These are phyloP conservation scores for Drechslera avenae DNA, from an alignment of 2,329 filamentous ascomycete species.

Conservation along the genomic window DNA sequence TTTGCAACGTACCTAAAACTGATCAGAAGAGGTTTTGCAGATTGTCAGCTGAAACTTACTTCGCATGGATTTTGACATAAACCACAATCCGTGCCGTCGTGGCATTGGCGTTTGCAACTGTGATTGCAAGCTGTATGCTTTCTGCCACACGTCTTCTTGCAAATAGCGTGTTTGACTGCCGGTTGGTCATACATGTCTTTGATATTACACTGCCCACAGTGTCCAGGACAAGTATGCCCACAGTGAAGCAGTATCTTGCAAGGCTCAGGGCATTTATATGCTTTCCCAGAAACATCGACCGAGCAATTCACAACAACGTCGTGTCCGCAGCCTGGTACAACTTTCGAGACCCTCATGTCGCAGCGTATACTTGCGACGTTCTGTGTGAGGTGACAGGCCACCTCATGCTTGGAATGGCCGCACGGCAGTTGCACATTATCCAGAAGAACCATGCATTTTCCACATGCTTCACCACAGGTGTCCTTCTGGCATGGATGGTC, in stretches of 20 bases:
- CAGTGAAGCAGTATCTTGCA: conserved; percentile 60
- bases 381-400: conserved; percentile 18
- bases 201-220: conserved; percentile 58
- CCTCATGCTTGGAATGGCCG: conserved; percentile 27
- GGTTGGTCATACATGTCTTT: conserved; percentile 31
- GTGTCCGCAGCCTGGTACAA: conserved; percentile 63
- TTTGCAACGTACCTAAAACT: conserved; percentile 31
- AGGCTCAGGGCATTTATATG: conserved; percentile 55
- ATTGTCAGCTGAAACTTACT: conserved; percentile 11
- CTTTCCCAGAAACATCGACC: conserved; percentile 48
- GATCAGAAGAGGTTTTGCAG: neutral
- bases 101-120: conserved; percentile 31
- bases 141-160: conserved; percentile 33
- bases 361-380: conserved; percentile 54
- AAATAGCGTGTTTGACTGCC: conserved; percentile 19
- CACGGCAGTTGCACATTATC: conserved; percentile 35
- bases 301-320: conserved; percentile 57
- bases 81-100: conserved; percentile 34
- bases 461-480: conserved; percentile 39
- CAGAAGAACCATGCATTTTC: conserved; percentile 24
- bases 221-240: conserved; percentile 61
- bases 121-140: conserved; percentile 39
- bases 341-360: conserved; percentile 51
- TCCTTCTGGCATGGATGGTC: conserved; percentile 35
- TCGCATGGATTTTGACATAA: conserved; percentile 30